A percentile compares a stretch with the other conserved stretches of the same genome.
Evolutionary conservation across 352 stramenopile genomes (phyloP).

Genomic region (Globisporangium irregulare): DNA sequence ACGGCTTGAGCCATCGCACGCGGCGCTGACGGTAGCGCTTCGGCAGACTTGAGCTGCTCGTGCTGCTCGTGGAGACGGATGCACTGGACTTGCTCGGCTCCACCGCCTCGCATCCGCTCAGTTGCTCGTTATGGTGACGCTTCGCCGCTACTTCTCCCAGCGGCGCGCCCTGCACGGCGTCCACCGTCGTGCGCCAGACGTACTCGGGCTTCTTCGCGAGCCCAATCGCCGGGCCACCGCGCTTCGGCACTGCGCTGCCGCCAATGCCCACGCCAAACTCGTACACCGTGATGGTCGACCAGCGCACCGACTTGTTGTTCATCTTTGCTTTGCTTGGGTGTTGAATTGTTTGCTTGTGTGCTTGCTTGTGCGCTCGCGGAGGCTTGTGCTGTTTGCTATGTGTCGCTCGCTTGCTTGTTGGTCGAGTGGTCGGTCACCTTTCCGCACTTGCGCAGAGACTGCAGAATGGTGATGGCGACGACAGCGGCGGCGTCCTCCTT

Average conservation of each 20-base stretch:
- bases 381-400: not conserved
- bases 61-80: not conserved
- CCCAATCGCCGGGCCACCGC: slow-evolving; percentile 48
- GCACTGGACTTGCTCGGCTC: not conserved
- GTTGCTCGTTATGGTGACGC: not conserved
- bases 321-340: not conserved
- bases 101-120: not conserved
- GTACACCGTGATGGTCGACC: slow-evolving; percentile 65
- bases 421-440: not conserved
- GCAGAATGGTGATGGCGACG: not conserved
- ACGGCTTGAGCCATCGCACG: slow-evolving; percentile 32
- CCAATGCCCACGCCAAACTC: slow-evolving; percentile 58
- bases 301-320: slow-evolving; percentile 42
- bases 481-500: not conserved
- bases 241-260: slow-evolving; percentile 47
- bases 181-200: slow-evolving; percentile 46
- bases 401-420: not conserved
- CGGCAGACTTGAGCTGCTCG: not conserved
- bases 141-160: slow-evolving; percentile 8
- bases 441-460: slow-evolving; percentile 1
- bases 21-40: slow-evolving; percentile 8
- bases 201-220: slow-evolving; percentile 35
- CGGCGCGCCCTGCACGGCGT: slow-evolving; percentile 24
- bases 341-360: not conserved
- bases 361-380: not conserved